These are phyloP conservation scores for Hibiscus trionum DNA, from an alignment of 345 rosid species.

Conservation along the genomic window DNA sequence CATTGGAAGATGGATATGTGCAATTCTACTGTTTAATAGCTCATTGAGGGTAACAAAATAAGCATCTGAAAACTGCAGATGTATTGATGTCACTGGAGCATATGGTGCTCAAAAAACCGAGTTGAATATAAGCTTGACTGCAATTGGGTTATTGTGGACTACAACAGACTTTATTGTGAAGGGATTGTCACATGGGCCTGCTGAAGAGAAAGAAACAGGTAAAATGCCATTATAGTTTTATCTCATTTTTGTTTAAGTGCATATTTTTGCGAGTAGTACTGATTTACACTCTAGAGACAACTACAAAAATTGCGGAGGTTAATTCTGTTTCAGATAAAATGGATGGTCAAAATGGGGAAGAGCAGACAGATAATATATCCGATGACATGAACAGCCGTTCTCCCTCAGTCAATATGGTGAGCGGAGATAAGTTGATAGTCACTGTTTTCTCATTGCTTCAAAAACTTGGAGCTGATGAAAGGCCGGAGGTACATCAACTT, in stretches of 20 bases:
- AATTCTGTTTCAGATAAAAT: slow-evolving; percentile 28
- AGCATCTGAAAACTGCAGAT: slow-evolving; percentile 45
- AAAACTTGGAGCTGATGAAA: slow-evolving; percentile 88
- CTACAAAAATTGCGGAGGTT: slow-evolving; percentile 27
- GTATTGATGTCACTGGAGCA: slow-evolving; percentile 96
- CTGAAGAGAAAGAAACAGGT: slow-evolving; percentile 56
- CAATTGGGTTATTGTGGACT: slow-evolving; percentile 93
- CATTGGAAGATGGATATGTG: slow-evolving; percentile 1
- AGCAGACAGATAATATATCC: slow-evolving; percentile 22
- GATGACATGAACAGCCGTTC: slow-evolving; percentile 28
- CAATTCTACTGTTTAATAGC: not conserved
- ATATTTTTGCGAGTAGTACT: slow-evolving; percentile 7
- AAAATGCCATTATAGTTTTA: slow-evolving; percentile 10
- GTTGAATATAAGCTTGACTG: slow-evolving; percentile 90
- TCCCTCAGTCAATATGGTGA: slow-evolving; percentile 25
- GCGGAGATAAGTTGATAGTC: slow-evolving; percentile 67
- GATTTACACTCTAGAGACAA: slow-evolving; percentile 5
- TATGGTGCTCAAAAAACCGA: slow-evolving; percentile 90
- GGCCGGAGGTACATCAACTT: slow-evolving; percentile 75
- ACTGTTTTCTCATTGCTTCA: slow-evolving; percentile 85
- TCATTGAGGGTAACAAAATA: not conserved
- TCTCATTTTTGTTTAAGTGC: not conserved
- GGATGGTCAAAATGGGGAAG: slow-evolving; percentile 42
- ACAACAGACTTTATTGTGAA: slow-evolving; percentile 84
- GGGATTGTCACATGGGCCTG: slow-evolving; percentile 40